Base-by-base conservation (phyloP, 2,329 filamentous ascomycete genomes). In the Aspergillus jensenii region DNA sequence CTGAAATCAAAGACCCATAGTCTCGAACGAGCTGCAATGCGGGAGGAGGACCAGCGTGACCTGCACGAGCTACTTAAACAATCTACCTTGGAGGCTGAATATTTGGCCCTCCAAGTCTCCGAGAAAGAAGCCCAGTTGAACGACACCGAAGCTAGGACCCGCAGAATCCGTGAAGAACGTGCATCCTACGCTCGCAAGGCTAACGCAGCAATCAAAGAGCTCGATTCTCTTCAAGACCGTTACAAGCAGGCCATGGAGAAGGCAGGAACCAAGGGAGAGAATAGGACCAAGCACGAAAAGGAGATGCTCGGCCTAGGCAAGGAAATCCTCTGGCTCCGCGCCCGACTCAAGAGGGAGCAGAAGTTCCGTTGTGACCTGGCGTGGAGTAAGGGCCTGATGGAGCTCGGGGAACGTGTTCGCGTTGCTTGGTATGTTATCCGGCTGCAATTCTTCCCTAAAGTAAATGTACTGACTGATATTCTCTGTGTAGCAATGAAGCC, bases 241-340 rank as follows among this genome's bases (percentile, higher is more conserved):
- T 85, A 85, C 66, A 87, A 91, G 68, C 81, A 86, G 23, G 82
- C 84, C 14, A 75, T 82, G 17, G 79, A 83, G 59, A 81, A 79
- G 53, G 68, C 79, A 14, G 70, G 68, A 45, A 65, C 65, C 41
- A 76, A 68, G 39, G 66, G 64, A 75, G 66, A 78, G 77, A 65
- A 78, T 79, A 72, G 78, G 68, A 64, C 72, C 69, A 67, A 74
- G 64, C 68, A 80, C 71, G 80, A 83, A 50, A 86, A 88, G 46
- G 87, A 91, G 67, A 85, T 97, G 53, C 86, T 87, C 65, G 93
- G 93, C 17, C 82, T 98, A 70, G 85, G 86, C 53, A 90, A 95
- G 77, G 93, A 98, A 76, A 93, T 98, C 72, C 85, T 92, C 68
- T 98, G 90, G 87, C 86, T 98, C 73, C 87, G 92, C 67, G 90